These are phyloP conservation scores for Rhodotorula graminis DNA, from an alignment of 768 basidiomycete genomes.

Conservation along the genomic window DNA sequence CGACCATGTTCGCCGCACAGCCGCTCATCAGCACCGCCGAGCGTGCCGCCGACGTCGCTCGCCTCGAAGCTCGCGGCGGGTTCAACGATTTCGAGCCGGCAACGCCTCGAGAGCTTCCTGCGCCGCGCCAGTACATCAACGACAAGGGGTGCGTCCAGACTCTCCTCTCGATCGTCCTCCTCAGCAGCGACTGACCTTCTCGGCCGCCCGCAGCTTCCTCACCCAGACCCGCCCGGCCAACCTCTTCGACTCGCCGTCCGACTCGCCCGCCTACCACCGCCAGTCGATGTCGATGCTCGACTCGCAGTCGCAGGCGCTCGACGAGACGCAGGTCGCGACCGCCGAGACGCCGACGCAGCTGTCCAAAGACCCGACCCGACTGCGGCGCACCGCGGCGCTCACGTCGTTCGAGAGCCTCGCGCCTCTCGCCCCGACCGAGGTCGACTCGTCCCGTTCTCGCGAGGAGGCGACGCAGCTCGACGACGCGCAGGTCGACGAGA, in stretches of 20 bases:
- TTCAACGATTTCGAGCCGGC: conserved; percentile 25
- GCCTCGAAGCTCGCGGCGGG: conserved; percentile 24
- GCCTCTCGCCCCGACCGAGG: not conserved
- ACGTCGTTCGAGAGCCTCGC: conserved; percentile 1
- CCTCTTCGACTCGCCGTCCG: conserved; percentile 33
- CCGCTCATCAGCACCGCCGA: conserved; percentile 30
- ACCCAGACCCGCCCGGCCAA: conserved; percentile 36
- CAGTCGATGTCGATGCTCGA: conserved; percentile 12
- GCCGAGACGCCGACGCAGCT: conserved; percentile 29
- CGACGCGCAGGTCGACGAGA: conserved; percentile 10
- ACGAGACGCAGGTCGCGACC: conserved; percentile 15
- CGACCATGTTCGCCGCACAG: conserved; percentile 19
- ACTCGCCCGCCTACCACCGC: conserved; percentile 15
- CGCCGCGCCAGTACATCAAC: conserved; percentile 37
- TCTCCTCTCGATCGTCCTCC: not conserved
- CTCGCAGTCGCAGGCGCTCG: conserved; percentile 23
- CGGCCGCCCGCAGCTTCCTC: conserved; percentile 4
- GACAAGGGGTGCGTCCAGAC: conserved; percentile 24
- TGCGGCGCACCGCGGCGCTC: conserved; percentile 8
- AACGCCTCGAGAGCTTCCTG: conserved; percentile 25
- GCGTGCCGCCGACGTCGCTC: conserved; percentile 27
- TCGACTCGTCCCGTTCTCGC: not conserved
- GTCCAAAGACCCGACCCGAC: not conserved
- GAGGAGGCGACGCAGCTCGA: conserved; percentile 2
- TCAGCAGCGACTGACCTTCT: not conserved